Evolutionary conservation across 1,139 yeast genomes (phyloP), one percentile per base, ranked within the genome.

Genomic region (Yamadazyma aaseri): DNA sequence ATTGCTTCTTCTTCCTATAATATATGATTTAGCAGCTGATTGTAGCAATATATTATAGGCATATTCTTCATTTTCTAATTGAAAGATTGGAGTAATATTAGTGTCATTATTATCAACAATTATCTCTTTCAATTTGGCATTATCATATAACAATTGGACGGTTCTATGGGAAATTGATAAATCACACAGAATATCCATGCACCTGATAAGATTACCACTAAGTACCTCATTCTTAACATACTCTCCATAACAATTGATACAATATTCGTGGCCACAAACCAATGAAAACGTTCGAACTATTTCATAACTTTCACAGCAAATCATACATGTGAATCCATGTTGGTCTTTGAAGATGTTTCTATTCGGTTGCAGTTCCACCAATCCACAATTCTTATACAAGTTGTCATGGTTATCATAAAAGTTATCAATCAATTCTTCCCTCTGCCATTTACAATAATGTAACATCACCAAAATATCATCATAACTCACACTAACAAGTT

Each of bases 231-330:
- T 76, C 6, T 59, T 53, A 11, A 85, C 58, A 50, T 86, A 89
- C 24, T 66, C 69, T 13, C 63, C 55, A 53, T 82, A 90, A 55
- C 97, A 92, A 14, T 60, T 63, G 2, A 66, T 44, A 52, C 97
- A 92, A 46, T 68, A 85, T 33, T 63, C 65, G 55, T 90, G 97
- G 6, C 70, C 71, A 55, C 97, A 92, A 17, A 69, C 67, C 17
- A 86, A 56, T 3, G 73, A 60, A 50, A 80, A 86, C 1, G 77
- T 65, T 14, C 49, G 37, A 32, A 65, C 56, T 5, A 53, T 50
- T 0, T 51, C 47, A 22, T 62, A 63, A 1, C 67, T 71, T 13
- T 81, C 85, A 55, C 90, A 86, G 56, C 97, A 89, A 12, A 89
- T 80, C 10, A 58, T 50, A 51, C 97, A 89, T 17, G 57, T 46